Conservation (phyloP, 306 rosid species). For the Pueraria montana region DNA sequence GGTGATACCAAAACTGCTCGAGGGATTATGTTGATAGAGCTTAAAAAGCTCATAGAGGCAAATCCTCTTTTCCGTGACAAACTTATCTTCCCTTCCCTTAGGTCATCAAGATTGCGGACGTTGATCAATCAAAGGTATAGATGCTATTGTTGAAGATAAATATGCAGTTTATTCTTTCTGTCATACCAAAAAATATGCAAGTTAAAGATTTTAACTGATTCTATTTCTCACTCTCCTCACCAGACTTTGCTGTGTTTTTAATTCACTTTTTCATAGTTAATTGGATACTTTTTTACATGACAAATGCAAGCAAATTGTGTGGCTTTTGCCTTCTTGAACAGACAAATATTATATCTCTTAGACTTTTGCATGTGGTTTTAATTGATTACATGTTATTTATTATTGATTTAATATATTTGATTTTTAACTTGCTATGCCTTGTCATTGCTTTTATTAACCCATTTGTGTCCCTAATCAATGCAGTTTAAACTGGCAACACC, state of each 20-base stretch:
- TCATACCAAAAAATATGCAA: neutral
- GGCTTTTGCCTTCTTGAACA: neutral
- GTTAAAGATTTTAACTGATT: slow-evolving; percentile 16
- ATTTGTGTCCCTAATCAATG: slow-evolving; percentile 45
- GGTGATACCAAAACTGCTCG: slow-evolving; percentile 92
- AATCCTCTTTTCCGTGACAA: slow-evolving; percentile 88
- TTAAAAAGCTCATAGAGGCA: slow-evolving; percentile 84
- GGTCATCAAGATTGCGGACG: slow-evolving; percentile 80
- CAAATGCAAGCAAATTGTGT: slow-evolving; percentile 18
- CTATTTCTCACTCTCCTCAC: slow-evolving; percentile 17
- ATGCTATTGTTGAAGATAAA: slow-evolving; percentile 39
- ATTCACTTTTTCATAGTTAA: slow-evolving; percentile 18
- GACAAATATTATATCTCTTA: slow-evolving; percentile 13
- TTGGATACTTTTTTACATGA: slow-evolving; percentile 20
- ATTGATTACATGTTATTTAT: slow-evolving; percentile 19
- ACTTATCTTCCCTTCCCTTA: slow-evolving; percentile 76
- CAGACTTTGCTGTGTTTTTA: slow-evolving; percentile 4
- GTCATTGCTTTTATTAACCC: slow-evolving; percentile 32
- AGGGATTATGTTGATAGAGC: slow-evolving; percentile 82
- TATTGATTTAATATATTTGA: slow-evolving; percentile 17
- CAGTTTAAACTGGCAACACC: slow-evolving; percentile 99
- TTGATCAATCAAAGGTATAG: slow-evolving; percentile 88
- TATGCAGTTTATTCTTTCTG: neutral
- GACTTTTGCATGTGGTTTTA: slow-evolving; percentile 25
- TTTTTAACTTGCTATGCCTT: slow-evolving; percentile 35